Evolutionary conservation across 2,329 filamentous ascomycete species (phyloP).

Genomic region (Claviceps sp.): DNA sequence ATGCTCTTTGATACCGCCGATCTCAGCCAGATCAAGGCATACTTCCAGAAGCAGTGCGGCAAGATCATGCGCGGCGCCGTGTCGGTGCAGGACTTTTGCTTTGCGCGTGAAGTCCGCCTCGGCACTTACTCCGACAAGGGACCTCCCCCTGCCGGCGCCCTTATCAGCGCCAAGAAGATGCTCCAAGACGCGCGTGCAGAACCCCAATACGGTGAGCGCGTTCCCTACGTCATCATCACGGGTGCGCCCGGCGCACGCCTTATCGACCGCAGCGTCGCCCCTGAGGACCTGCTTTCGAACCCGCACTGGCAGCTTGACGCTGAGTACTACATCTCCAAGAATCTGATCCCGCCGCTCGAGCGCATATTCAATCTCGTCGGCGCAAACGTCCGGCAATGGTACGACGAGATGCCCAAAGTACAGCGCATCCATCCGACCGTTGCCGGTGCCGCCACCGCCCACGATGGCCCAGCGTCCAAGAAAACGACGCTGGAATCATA

Average conservation of each 20-base stretch:
- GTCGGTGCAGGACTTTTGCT: slow-evolving; percentile 91
- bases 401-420: slow-evolving; percentile 90
- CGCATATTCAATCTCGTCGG: slow-evolving; percentile 94
- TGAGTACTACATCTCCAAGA: slow-evolving; percentile 95
- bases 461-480: slow-evolving; percentile 17
- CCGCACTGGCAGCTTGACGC: slow-evolving; percentile 73
- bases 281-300: slow-evolving; percentile 66
- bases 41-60: slow-evolving; percentile 78
- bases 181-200: slow-evolving; percentile 73
- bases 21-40: slow-evolving; percentile 73
- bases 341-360: slow-evolving; percentile 86
- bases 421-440: slow-evolving; percentile 46
- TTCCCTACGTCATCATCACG: slow-evolving; percentile 86
- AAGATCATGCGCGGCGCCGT: slow-evolving; percentile 87
- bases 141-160: slow-evolving; percentile 69
- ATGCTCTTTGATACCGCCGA: slow-evolving; percentile 84
- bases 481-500: slow-evolving; percentile 87
- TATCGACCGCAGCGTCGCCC: slow-evolving; percentile 79
- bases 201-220: slow-evolving; percentile 86
- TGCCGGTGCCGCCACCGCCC: slow-evolving; percentile 4
- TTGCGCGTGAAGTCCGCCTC: slow-evolving; percentile 80
- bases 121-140: slow-evolving; percentile 72
- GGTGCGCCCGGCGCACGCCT: slow-evolving; percentile 77
- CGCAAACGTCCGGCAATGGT: slow-evolving; percentile 83
- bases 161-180: slow-evolving; percentile 81